Evolutionary conservation across 2,329 filamentous ascomycete genomes (phyloP).

Genomic region (Ophiostoma quercus): DNA sequence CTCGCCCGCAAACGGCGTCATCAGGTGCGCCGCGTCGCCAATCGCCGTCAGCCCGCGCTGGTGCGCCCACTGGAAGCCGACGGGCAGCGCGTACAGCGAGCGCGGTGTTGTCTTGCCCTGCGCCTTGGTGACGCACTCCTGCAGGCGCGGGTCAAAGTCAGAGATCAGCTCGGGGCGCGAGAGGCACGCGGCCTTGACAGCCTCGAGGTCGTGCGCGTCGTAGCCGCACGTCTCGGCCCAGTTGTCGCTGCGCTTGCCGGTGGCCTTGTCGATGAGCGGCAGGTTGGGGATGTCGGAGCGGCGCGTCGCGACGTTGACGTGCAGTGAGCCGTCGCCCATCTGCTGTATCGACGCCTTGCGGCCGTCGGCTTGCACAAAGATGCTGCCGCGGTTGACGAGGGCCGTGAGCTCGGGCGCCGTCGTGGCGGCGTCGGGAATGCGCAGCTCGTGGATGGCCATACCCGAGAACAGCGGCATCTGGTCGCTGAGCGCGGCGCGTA

Average conservation of each 20-base stretch:
- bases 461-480: slow-evolving; percentile 44
- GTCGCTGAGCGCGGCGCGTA: slow-evolving; percentile 35
- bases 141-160: slow-evolving; percentile 42
- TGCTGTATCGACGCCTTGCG: slow-evolving; percentile 42
- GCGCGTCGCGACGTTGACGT: slow-evolving; percentile 37
- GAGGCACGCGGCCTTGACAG: slow-evolving; percentile 29
- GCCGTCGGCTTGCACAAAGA: slow-evolving; percentile 43
- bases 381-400: slow-evolving; percentile 44
- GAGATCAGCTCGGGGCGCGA: slow-evolving; percentile 31
- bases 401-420: slow-evolving; percentile 41
- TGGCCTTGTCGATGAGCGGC: neutral
- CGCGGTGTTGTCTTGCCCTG: slow-evolving; percentile 39
- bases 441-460: slow-evolving; percentile 41
- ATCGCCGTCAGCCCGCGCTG: slow-evolving; percentile 48
- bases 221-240: neutral
- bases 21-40: slow-evolving; percentile 57
- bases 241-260: neutral
- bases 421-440: slow-evolving; percentile 39
- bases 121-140: slow-evolving; percentile 39
- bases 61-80: slow-evolving; percentile 45
- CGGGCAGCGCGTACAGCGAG: slow-evolving; percentile 50
- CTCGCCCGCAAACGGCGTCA: slow-evolving; percentile 54
- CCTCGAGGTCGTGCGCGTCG: neutral
- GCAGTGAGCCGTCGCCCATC: slow-evolving; percentile 44
- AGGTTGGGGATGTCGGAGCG: slow-evolving; percentile 32